Conservation (phyloP, 176 grass and related monocot genomes). For the Tillandsia leiboldiana region DNA sequence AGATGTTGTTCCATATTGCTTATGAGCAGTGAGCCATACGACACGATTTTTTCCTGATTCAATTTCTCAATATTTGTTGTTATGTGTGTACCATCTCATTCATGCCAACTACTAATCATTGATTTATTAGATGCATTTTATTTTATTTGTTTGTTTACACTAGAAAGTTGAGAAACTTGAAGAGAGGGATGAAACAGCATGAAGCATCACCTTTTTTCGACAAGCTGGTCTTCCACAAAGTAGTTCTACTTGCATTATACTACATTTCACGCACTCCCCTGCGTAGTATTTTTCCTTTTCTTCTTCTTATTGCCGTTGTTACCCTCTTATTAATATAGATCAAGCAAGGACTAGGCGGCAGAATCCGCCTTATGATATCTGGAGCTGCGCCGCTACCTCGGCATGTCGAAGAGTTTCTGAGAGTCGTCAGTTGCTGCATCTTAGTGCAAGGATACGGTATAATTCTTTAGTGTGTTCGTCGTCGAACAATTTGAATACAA, state of each 20-base stretch:
- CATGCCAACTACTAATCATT: neutral
- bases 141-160: conserved; percentile 8
- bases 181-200: conserved; percentile 67
- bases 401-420: conserved; percentile 83
- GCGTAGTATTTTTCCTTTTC: neutral
- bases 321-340: conserved; percentile 27
- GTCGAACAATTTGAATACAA: neutral
- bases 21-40: conserved; percentile 66
- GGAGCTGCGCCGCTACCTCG: conserved; percentile 80
- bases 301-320: neutral
- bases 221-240: conserved; percentile 79
- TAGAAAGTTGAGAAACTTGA: conserved; percentile 73
- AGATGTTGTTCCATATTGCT: conserved; percentile 69
- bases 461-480: neutral
- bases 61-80: neutral
- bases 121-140: neutral
- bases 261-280: neutral
- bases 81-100: neutral
- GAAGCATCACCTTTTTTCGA: conserved; percentile 94
- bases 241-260: conserved; percentile 16
- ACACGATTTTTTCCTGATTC: neutral
- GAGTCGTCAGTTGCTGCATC: conserved; percentile 59
- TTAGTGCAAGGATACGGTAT: conserved; percentile 97
- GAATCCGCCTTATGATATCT: conserved; percentile 64
- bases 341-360: conserved; percentile 69